Evolutionary conservation across 176 grass and related monocot genomes (phyloP), one percentile per base, ranked within the genome.

Genomic region (Phoenix dactylifera): DNA sequence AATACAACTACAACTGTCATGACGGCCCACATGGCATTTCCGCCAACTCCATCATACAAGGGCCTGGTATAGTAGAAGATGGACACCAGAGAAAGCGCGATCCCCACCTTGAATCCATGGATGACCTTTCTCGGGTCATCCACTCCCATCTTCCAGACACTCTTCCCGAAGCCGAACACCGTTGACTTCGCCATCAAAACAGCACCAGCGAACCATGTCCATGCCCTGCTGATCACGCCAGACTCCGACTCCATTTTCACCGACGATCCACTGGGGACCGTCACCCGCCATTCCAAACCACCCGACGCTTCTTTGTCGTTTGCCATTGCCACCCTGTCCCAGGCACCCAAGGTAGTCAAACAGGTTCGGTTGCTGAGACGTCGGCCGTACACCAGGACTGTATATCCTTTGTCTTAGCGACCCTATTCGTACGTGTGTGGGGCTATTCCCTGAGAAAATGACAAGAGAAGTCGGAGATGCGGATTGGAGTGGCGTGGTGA

Each of bases 1-100:
- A 90, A 80, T 68, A 90, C 60, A 0, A 90, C 87, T 5, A 80
- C 76, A 49, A 90, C 79, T 0, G 87, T 90, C 82, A 90, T 82
- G 22, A 90, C 28, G 2, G 87, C 79, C 87, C 87, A 86, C 87
- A 90, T 90, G 66, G 87, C 68, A 1, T 60, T 25, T 58, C 78
- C 72, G 22, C 87, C 87, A 2, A 90, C 79, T 54, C 87, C 79
- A 0, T 90, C 79, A 49, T 86, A 86, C 19, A 90, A 52, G 7
- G 87, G 75, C 24, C 72, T 73, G 15, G 64, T 73, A 64, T 90
- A 90, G 76, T 90, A 90, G 74, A 90, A 80, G 22, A 90, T 28
- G 12, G 82, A 86, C 15, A 82, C 75, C 3, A 86, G 62, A 9
- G 79, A 51, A 26, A 90, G 79, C 15, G 87, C 87, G 30, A 90